Base-by-base conservation (phyloP, 1,284 basidiomycete species). In the Cystobasidiaceae sp. region DNA sequence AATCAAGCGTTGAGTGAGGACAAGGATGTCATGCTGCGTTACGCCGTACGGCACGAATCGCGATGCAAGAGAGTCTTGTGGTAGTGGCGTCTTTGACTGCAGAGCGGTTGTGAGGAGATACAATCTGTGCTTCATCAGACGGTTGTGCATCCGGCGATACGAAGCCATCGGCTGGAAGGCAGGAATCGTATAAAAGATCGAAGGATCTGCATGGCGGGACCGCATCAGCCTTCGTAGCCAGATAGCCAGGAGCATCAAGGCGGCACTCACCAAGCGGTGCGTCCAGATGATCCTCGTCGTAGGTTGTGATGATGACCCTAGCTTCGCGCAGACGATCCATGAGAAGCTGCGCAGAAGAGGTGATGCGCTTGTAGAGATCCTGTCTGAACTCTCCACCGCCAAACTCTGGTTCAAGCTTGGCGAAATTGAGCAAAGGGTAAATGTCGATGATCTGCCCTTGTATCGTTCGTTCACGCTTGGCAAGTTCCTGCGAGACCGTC, bases 401-500 rank as follows among this genome's bases (percentile, higher is more conserved):
- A 34, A 72, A 71, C 19, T 72, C 68, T 0, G 71, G 71, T 48
- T 74, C 70, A 5, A 70, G 68, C n/a, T 64, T 51, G 30, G 73
- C 74, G 45, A 72, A 78, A 50, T 76, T 77, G 37, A 77, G 60
- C n/a, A 78, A 63, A 0, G 77, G 77, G 58, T 71, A 71, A 8
- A 77, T 59, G 5, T 68, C 72, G 19, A 77, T 75, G 11, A 78
- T 69, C 27, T 74, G 56, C 39, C 66, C 71, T 67, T 78, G 77
- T 15, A 78, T 72, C 52, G 74, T 71, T 32, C 71, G 49, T 61
- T 77, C 77, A 11, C 77, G 70, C 37, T 70, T 70, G 15, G 71
- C 68, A 28, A 78, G 67, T 60, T 78, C 77, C 33, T 71, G 50
- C n/a, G 71, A 68, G 1, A 78, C 73, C 41, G 71, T 65, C 2